Conservation (phyloP, 176 grass and related monocot genomes). For the Themeda triandra region DNA sequence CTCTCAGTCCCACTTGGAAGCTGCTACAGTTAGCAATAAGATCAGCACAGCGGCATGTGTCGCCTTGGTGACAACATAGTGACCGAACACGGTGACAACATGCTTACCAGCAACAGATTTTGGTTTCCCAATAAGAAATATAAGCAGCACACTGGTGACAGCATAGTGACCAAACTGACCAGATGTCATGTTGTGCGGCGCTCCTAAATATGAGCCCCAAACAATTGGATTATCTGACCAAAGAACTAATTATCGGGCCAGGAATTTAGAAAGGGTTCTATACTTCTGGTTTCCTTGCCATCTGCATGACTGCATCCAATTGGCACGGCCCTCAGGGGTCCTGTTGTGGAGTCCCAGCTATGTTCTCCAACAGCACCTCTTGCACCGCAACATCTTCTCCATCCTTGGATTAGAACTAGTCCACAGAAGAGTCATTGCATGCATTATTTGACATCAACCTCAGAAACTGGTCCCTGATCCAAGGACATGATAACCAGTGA, state of each 20-base stretch:
- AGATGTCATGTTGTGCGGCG: neutral
- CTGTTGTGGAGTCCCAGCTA: neutral
- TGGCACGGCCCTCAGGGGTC: neutral
- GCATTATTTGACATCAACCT: conserved; percentile 7
- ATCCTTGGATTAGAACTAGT: neutral
- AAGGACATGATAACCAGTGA: conserved; percentile 16
- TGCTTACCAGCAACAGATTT: neutral
- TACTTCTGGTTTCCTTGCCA: neutral
- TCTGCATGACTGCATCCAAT: neutral
- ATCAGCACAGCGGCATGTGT: neutral
- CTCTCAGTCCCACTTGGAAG: neutral
- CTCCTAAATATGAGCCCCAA: neutral
- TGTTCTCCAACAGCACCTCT: neutral
- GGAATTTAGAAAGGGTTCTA: neutral
- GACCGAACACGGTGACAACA: neutral
- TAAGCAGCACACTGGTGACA: neutral
- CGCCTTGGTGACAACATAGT: neutral
- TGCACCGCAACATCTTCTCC: neutral
- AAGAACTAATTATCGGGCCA: neutral
- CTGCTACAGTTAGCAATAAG: neutral
- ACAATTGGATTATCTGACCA: neutral
- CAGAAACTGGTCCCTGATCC: conserved; percentile 13
- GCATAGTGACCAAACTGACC: neutral
- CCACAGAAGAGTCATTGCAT: neutral
- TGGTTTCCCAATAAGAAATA: neutral